Evolutionary conservation across 345 rosid genomes (phyloP).

Genomic region (Heritiera littoralis): DNA sequence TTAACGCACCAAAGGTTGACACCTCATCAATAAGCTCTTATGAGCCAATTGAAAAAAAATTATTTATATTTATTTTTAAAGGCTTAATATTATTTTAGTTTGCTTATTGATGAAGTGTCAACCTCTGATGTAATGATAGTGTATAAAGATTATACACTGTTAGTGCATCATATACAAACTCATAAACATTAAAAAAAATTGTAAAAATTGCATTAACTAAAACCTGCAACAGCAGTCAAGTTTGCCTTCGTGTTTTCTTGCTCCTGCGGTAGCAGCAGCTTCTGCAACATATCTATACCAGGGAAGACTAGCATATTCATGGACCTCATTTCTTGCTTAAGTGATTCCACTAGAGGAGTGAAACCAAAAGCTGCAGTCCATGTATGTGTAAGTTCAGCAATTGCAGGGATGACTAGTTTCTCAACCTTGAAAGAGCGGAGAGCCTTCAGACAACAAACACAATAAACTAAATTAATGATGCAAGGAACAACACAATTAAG

Average conservation of each 20-base stretch:
- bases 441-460: conserved; percentile 40
- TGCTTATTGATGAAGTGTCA: no score
- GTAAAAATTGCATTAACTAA: conserved; percentile 1
- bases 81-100: no score
- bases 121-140: no score
- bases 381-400: conserved; percentile 67
- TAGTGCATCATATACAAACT: no score
- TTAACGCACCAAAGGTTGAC: no score
- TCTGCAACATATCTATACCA: conserved; percentile 79
- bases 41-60: no score
- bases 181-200: neutral
- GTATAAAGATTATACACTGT: no score
- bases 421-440: conserved; percentile 64
- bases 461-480: conserved; percentile 17
- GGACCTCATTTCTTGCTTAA: conserved; percentile 55
- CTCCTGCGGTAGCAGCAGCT: conserved; percentile 38
- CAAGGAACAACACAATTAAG: neutral
- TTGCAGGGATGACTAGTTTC: conserved; percentile 78
- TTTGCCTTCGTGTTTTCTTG: conserved; percentile 35
- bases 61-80: no score
- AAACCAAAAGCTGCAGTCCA: conserved; percentile 84
- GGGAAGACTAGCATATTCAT: conserved; percentile 84
- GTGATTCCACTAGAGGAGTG: conserved; percentile 46
- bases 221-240: conserved; percentile 36
- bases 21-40: no score